Percentiles rank a stretch among this genome's conserved stretches.
These are phyloP conservation scores for Sphenostylis stenocarpa DNA, from an alignment of 306 rosid species.

Conservation along the genomic window DNA sequence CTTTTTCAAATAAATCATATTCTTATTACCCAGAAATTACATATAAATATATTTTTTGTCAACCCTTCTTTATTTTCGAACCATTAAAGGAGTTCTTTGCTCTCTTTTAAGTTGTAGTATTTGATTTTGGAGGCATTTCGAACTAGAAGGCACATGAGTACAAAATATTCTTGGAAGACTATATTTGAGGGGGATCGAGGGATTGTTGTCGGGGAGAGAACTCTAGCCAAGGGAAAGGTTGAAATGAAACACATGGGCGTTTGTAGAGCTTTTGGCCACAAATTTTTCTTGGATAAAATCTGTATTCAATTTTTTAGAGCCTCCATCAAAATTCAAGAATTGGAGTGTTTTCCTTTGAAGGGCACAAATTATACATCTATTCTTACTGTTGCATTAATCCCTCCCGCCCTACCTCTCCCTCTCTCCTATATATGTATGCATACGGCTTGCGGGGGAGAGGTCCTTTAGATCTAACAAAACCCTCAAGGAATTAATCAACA, in stretches of 20 bases:
- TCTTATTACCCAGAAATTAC: background rate
- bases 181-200: conserved; percentile 10
- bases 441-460: background rate
- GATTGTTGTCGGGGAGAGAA: conserved; percentile 19
- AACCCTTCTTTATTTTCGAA: conserved; percentile 1
- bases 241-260: conserved; percentile 38
- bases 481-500: background rate
- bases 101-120: conserved; percentile 18
- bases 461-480: conserved; percentile 34
- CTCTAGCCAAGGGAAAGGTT: conserved; percentile 32
- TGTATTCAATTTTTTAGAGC: background rate
- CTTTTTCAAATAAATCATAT: background rate
- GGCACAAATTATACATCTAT: conserved; percentile 22
- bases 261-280: conserved; percentile 35
- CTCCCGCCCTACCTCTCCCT: background rate
- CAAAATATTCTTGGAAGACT: conserved; percentile 27
- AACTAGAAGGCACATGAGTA: conserved; percentile 8
- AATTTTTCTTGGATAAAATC: conserved; percentile 18
- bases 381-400: conserved; percentile 29
- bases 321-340: conserved; percentile 23
- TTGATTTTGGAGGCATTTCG: conserved; percentile 28
- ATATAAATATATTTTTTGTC: background rate
- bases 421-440: background rate
- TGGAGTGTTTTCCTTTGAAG: conserved; percentile 36
- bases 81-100: conserved; percentile 19